Evolutionary conservation across 352 stramenopile species (phyloP).

Genomic region (Phytophthora lateralis): DNA sequence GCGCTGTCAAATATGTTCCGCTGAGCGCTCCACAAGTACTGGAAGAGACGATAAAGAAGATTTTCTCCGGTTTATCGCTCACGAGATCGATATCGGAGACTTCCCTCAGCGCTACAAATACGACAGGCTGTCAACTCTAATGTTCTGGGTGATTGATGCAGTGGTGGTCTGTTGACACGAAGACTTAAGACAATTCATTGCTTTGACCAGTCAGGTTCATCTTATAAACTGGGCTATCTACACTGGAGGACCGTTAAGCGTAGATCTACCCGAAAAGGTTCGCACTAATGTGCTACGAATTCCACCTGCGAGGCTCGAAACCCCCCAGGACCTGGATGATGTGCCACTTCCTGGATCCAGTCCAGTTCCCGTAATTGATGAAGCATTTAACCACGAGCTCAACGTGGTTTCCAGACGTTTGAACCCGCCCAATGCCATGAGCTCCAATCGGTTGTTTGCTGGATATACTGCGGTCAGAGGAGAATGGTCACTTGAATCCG

Average conservation of each 20-base stretch:
- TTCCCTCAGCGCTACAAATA: slow-evolving; percentile 53
- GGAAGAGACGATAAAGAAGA: slow-evolving; percentile 3
- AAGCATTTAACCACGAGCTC: slow-evolving; percentile 36
- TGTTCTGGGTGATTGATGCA: slow-evolving; percentile 51
- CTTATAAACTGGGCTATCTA: neutral
- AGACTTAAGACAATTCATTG: neutral
- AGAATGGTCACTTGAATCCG: slow-evolving; percentile 5
- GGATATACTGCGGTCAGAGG: neutral
- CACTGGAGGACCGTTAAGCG: slow-evolving; percentile 11
- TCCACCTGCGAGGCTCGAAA: slow-evolving; percentile 33
- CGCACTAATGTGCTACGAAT: slow-evolving; percentile 38
- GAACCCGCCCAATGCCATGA: slow-evolving; percentile 44
- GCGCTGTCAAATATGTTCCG: slow-evolving; percentile 23
- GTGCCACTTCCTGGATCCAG: slow-evolving; percentile 16
- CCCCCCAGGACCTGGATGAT: slow-evolving; percentile 29
- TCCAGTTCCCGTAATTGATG: slow-evolving; percentile 4
- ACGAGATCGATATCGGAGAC: slow-evolving; percentile 15
- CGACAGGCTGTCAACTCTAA: slow-evolving; percentile 48
- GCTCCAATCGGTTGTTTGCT: slow-evolving; percentile 24
- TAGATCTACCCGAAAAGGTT: slow-evolving; percentile 34
- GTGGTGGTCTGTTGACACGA: slow-evolving; percentile 23
- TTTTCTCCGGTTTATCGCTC: slow-evolving; percentile 40
- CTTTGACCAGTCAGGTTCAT: neutral
- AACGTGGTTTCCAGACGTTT: slow-evolving; percentile 45
- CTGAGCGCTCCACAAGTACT: neutral